These are phyloP conservation scores for Hordeum marinum DNA, from an alignment of 176 grass and related monocot species.

Conservation along the genomic window DNA sequence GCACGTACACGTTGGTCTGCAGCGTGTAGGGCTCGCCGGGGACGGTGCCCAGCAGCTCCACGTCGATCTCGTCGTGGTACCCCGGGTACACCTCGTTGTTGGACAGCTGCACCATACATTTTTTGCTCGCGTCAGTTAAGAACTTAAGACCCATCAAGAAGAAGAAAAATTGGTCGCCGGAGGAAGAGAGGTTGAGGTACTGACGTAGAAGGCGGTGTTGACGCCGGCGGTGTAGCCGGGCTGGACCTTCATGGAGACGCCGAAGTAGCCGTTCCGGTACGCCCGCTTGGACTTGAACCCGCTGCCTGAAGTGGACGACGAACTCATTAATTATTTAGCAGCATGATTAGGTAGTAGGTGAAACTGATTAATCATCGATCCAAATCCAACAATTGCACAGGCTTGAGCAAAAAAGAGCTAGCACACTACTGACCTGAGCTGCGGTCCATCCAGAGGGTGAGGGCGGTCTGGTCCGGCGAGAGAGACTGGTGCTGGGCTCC, in stretches of 20 bases:
- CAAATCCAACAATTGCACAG: too few relatives aligned
- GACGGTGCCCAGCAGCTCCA: conserved; percentile 72
- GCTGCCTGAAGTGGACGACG: conserved; percentile 26
- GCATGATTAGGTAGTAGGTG: not conserved
- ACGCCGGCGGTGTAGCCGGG: conserved; percentile 87
- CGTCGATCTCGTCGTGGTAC: conserved; percentile 77
- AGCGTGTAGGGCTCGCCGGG: conserved; percentile 77
- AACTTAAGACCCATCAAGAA: not conserved
- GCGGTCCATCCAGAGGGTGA: conserved; percentile 67
- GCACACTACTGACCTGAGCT: conserved; percentile 33
- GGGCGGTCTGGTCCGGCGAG: conserved; percentile 46
- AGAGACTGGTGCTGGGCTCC: conserved; percentile 69
- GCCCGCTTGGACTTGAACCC: conserved; percentile 72
- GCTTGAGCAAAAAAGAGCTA: too few relatives aligned
- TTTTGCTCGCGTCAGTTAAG: not conserved
- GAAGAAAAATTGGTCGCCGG: not conserved
- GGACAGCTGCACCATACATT: conserved; percentile 38
- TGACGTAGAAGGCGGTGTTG: conserved; percentile 85
- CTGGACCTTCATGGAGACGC: conserved; percentile 73
- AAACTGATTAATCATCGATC: not conserved
- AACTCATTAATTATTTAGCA: not conserved
- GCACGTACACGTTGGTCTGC: conserved; percentile 90
- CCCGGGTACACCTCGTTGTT: conserved; percentile 66
- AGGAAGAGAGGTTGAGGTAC: not conserved
- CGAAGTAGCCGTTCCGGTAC: conserved; percentile 84